These are phyloP conservation scores for Taiozyma sp. DNA, from an alignment of 1,139 yeast species.

Conservation along the genomic window DNA sequence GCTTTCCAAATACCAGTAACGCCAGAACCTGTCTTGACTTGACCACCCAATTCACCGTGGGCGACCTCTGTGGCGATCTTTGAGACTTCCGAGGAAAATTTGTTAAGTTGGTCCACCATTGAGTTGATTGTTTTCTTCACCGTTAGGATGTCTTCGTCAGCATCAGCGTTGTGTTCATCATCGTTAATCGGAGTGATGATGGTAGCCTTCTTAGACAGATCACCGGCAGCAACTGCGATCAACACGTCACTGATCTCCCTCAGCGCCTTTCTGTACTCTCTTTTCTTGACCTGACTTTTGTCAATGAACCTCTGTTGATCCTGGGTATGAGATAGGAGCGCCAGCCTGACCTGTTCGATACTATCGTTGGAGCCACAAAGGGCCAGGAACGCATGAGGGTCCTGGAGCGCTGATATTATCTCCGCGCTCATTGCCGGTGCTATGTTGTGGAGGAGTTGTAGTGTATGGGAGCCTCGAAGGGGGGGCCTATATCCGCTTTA, in stretches of 20 bases:
- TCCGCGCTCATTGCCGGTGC: constrained; percentile 7
- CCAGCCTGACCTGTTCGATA: constrained; percentile 8
- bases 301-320: constrained; percentile 8
- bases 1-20: constrained; percentile 90
- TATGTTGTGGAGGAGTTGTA: background rate
- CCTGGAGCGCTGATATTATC: constrained; percentile 5
- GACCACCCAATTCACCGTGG: constrained; percentile 87
- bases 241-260: constrained; percentile 79
- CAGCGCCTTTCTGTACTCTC: constrained; percentile 71
- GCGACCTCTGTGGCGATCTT: constrained; percentile 89
- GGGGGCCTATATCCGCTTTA: background rate
- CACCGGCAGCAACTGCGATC: constrained; percentile 82
- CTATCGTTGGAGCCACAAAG: constrained; percentile 1
- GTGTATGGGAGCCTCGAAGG: background rate
- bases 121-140: constrained; percentile 80
- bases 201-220: constrained; percentile 69
- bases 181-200: constrained; percentile 25
- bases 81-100: constrained; percentile 81
- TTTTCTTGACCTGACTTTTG: constrained; percentile 27
- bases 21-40: constrained; percentile 37
- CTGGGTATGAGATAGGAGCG: constrained; percentile 3
- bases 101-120: constrained; percentile 82
- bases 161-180: constrained; percentile 37
- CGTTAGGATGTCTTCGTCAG: constrained; percentile 70
- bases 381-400: constrained; percentile 7